phyloP scores from a whole-genome alignment of 2,329 filamentous ascomycete genomes.

The Herpomyces periplanetae region DNA sequence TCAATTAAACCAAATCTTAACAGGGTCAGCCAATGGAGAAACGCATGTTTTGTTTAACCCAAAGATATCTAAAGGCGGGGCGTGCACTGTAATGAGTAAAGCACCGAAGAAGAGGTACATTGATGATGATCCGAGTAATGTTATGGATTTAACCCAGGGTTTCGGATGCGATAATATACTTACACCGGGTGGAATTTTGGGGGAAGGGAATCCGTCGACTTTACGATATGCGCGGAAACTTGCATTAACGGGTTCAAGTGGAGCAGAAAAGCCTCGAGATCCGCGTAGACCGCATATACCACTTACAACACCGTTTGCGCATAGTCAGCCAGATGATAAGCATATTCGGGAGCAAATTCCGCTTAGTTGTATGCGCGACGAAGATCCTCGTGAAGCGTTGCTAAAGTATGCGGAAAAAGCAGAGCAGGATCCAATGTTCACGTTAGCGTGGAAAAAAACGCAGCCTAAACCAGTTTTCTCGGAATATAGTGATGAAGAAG shows the following conservation, averaged over 20 bases:
- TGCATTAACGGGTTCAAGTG: conserved; percentile 31
- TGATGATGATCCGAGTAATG: conserved; percentile 58
- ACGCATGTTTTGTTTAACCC: conserved; percentile 73
- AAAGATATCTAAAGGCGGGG: conserved; percentile 35
- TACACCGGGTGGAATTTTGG: conserved; percentile 15
- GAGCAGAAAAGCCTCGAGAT: conserved; percentile 33
- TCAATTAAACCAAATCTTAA: conserved; percentile 80
- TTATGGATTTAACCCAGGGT: conserved; percentile 40
- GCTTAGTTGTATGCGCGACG: conserved; percentile 64
- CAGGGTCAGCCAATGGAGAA: conserved; percentile 61
- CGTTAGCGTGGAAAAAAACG: conserved; percentile 60
- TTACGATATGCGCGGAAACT: conserved; percentile 17
- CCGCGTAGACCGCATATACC: conserved; percentile 54
- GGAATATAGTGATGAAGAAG: too few relatives aligned
- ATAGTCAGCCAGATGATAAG: conserved; percentile 53
- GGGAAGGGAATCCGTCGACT: conserved; percentile 9
- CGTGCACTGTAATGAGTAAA: conserved; percentile 56
- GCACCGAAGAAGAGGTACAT: conserved; percentile 80
- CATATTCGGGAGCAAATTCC: conserved; percentile 64
- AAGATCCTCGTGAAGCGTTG: conserved; percentile 71
- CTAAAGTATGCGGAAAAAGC: conserved; percentile 80
- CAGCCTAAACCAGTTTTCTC: too few relatives aligned
- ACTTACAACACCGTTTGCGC: conserved; percentile 50
- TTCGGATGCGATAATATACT: conserved; percentile 50
- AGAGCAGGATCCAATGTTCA: conserved; percentile 72